Conservation (phyloP, 495 filamentous ascomycete genomes). For the Penicillium alfredii region DNA sequence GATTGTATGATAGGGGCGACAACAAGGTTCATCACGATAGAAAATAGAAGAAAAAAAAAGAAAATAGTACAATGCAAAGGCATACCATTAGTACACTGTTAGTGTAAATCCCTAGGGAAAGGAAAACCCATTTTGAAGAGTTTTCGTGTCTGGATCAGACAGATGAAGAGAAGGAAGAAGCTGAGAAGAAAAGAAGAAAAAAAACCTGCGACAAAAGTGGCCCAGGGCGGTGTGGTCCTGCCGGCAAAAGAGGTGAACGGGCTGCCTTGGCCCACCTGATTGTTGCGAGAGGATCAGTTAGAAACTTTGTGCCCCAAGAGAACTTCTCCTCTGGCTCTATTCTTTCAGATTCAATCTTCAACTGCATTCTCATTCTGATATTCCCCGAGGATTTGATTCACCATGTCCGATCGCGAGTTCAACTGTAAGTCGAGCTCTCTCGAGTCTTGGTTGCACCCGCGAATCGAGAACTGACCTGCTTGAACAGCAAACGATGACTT, state of each 20-base stretch:
- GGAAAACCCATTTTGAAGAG: conserved; percentile 5
- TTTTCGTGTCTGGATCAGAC: conserved; percentile 9
- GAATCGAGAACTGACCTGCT: conserved; percentile 20
- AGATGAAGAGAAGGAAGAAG: conserved; percentile 6
- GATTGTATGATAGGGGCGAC: conserved; percentile 90
- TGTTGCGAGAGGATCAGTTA: too few species aligned
- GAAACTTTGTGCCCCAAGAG: conserved; percentile 15
- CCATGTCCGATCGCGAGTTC: conserved; percentile 91
- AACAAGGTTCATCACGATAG: conserved; percentile 74
- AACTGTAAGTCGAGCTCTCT: conserved; percentile 50
- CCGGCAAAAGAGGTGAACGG: conserved; percentile 27
- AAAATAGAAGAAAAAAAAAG: conserved; percentile 12
- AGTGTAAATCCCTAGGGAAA: conserved; percentile 15
- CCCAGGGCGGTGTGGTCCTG: conserved; percentile 27
- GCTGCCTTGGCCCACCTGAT: too few species aligned
- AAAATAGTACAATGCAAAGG: conserved; percentile 10
- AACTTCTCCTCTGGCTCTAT: too few species aligned
- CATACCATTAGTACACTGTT: conserved; percentile 35
- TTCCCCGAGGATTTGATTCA: conserved; percentile 24
- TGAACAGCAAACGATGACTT: conserved; percentile 77
- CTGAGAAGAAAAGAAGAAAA: conserved; percentile 13
- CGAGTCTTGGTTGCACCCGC: conserved; percentile 15
- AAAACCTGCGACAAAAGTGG: conserved; percentile 25
- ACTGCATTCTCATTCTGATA: too few species aligned
- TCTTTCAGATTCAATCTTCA: too few species aligned